Conservation (phyloP, 768 basidiomycete species). For the Hygrophorus pudorinus region DNA sequence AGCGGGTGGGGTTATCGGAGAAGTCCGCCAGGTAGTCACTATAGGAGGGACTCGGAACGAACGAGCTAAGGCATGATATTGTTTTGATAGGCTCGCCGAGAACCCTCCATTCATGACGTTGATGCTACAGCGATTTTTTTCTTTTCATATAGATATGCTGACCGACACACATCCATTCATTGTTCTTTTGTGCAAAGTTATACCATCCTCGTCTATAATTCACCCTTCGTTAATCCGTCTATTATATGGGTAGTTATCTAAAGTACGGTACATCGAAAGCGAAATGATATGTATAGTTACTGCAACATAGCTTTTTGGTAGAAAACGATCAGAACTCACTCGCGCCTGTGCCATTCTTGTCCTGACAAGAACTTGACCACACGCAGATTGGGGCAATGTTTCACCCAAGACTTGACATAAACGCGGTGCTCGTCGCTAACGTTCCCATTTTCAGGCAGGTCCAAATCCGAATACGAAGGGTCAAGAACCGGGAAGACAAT, state of each 20-base stretch:
- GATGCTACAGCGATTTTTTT: too few relatives aligned
- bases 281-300: too few relatives aligned
- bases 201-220: too few relatives aligned
- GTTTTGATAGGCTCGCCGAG: too few relatives aligned
- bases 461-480: neutral
- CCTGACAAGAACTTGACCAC: constrained; percentile 7
- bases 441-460: constrained; percentile 1
- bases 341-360: constrained; percentile 3
- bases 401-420: constrained; percentile 16
- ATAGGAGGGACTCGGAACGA: too few relatives aligned
- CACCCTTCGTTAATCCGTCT: too few relatives aligned
- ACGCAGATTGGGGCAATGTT: constrained; percentile 15
- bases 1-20: neutral
- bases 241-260: neutral
- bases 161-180: too few relatives aligned
- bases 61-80: too few relatives aligned
- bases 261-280: neutral
- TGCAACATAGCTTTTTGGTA: neutral
- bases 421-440: constrained; percentile 10
- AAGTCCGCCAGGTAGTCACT: too few relatives aligned
- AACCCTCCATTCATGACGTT: too few relatives aligned
- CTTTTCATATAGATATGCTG: too few relatives aligned
- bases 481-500: neutral
- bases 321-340: neutral
- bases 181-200: too few relatives aligned